Evolutionary conservation across 176 grass and related monocot genomes (phyloP), one percentile per base, ranked within the genome.

Genomic region (Carex scoparia): DNA sequence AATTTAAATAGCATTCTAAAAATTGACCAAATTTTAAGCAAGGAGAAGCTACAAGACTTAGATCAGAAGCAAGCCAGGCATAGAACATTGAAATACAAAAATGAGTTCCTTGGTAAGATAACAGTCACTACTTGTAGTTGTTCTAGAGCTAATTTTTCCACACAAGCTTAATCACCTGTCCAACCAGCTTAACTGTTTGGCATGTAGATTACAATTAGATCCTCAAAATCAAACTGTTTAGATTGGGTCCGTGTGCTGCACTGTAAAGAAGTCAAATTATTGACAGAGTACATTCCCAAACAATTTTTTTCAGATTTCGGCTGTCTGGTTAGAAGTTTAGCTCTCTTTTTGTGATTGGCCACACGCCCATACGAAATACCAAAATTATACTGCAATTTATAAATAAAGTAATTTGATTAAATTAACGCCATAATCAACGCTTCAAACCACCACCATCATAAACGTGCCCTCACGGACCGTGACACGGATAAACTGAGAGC

Each of bases 1-100:
- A 40, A 60, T 87, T 35, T 10, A 62, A 8, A 5, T 40, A 86
- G 40, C 66, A 87, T 76, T 63, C 57, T 40, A 58, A 64, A 19
- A 38, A 62, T 62, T 80, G 31, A 38, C 55, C 76, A 59, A 61
- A 9, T 4, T 80, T 80, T 80, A 42, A 62, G 18, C 58, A 60
- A 42, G 3, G 9, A 80, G 33, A 61, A 10, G 54, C 2, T 37
- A 46, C 3, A 42, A 12, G 1, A 14, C 10, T 65, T 48, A 11
- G 40, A 63, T 65, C 35, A 65, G 58, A 9, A 64, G 18, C 79
- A 62, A 64, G 79, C 18, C 33, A 80, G 40, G 30, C 31, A 18
- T 51, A 46, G 42, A 66, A 56, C 64, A 33, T 15, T 55, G 65
- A 68, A 53, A 58, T 53, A 46, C 14, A 51, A 56, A 65, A 35